Percentiles rank a stretch among this genome's conserved stretches.
phyloP scores from a whole-genome alignment of 2,329 filamentous ascomycete species.

The Clarireedia homoeocarpa region DNA sequence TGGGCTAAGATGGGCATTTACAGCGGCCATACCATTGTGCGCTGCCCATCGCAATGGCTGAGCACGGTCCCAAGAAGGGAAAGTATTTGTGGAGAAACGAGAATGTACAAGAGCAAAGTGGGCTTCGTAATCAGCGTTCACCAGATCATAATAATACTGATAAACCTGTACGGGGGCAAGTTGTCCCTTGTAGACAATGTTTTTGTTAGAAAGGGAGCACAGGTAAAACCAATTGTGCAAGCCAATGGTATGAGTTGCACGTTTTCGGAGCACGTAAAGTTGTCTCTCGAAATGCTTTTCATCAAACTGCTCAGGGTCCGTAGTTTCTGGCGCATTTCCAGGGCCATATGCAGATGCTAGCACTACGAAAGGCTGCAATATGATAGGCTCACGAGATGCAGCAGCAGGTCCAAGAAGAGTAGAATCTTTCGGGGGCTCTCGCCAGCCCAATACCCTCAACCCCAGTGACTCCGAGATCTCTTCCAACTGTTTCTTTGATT shows the following conservation, averaged over 20 bases:
- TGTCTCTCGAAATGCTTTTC: conserved; percentile 84
- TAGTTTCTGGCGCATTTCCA: conserved; percentile 68
- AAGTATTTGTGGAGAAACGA: conserved; percentile 96
- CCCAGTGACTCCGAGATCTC: conserved; percentile 83
- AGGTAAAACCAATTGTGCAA: conserved; percentile 99
- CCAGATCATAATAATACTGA: conserved; percentile 94
- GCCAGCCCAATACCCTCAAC: conserved; percentile 89
- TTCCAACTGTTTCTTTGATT: conserved; percentile 90
- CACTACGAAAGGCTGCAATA: conserved; percentile 93
- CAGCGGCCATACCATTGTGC: conserved; percentile 65
- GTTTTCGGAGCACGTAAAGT: conserved; percentile 90
- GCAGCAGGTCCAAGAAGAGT: conserved; percentile 88
- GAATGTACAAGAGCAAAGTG: conserved; percentile 97
- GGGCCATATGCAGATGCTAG: conserved; percentile 76
- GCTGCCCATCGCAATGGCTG: conserved; percentile 95
- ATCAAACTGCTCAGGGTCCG: conserved; percentile 74
- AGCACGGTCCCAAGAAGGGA: conserved; percentile 95
- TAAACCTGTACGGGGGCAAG: conserved; percentile 92
- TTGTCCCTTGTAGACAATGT: conserved; percentile 99
- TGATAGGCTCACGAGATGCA: conserved; percentile 86
- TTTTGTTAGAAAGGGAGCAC: conserved; percentile 90
- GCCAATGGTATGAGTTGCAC: conserved; percentile 87
- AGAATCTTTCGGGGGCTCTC: conserved; percentile 89
- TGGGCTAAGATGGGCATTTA: conserved; percentile 21
- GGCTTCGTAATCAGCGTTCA: conserved; percentile 94